Evolutionary conservation across 2,329 filamentous ascomycete genomes (phyloP), one percentile per base, ranked within the genome.

Genomic region (Didymella glomerata): DNA sequence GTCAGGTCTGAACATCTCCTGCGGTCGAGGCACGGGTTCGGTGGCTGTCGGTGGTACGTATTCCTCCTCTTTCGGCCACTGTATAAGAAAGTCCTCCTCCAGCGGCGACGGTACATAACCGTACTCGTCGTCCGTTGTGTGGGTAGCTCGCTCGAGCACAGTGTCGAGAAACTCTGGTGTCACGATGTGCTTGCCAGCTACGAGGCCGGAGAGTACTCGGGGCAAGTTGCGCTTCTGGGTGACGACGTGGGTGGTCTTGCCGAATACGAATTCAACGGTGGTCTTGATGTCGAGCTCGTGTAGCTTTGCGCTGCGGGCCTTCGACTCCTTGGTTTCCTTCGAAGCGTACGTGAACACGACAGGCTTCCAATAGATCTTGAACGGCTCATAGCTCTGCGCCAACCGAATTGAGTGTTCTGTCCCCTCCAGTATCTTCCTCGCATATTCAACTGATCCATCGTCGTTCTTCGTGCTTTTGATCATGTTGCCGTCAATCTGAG

Each of bases 271-370:
- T 4, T 93, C 88, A 42, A 86, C 82, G 14, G 90, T 81, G 14
- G 92, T 88, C 76, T 97, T 98, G 76, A 98, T 89, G 72, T 97
- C 95, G n/a, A 96, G 83, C 44, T 89, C 86, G 73, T 96, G 92
- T 18, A 98, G 85, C 52, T 84, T 84, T 30, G 85, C 79, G 62
- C 86, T 67, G 89, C 86, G 66, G 54, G 67, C 47, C 58, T 75
- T 67, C 48, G 74, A 75, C 48, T 84, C 60, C 83, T 80, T 82
- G 64, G 88, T 91, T 56, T 84, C 85, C 8, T 89, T 88, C 57
- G 91, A 90, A 1, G 90, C 91, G 72, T 95, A 94, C 42, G 88
- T 92, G 57, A 98, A 82, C n/a, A 93, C 88, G 8, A 92, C 83
- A 0, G 92, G 90, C 27, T 87, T 80, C 93, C 94, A 98, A 60